These are phyloP conservation scores for Tricladium varicosporioides DNA, from an alignment of 2,329 filamentous ascomycete species.

Conservation along the genomic window DNA sequence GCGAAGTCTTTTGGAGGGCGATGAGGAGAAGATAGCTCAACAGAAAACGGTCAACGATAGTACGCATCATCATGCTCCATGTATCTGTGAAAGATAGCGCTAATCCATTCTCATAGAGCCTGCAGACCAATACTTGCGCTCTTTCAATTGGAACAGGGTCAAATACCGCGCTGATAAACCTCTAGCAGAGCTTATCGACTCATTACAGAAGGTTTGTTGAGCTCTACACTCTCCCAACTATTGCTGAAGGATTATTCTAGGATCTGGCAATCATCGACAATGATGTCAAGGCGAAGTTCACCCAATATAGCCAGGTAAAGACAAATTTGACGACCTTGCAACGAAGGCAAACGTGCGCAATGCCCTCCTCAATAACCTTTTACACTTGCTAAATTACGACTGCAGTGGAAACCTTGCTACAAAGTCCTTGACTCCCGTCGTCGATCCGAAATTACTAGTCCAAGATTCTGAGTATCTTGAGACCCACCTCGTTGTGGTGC, in stretches of 20 bases:
- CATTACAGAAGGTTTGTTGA: constrained; percentile 72
- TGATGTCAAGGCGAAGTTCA: constrained; percentile 92
- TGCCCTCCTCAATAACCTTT: background rate
- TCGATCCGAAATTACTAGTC: constrained; percentile 76
- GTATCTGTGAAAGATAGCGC: background rate
- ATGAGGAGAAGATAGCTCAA: constrained; percentile 61
- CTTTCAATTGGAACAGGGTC: constrained; percentile 95
- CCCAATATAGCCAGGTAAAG: constrained; percentile 90
- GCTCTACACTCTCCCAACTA: background rate
- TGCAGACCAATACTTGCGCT: constrained; percentile 88
- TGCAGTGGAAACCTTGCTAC: constrained; percentile 85
- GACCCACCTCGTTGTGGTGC: constrained; percentile 90
- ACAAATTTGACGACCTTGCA: constrained; percentile 78
- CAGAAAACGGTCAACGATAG: constrained; percentile 79
- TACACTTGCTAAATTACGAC: background rate
- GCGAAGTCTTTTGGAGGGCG: constrained; percentile 32
- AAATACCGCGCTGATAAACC: constrained; percentile 94
- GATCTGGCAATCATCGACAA: constrained; percentile 91
- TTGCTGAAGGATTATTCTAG: constrained; percentile 41
- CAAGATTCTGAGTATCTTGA: constrained; percentile 95
- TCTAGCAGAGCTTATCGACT: constrained; percentile 81
- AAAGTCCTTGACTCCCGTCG: constrained; percentile 86
- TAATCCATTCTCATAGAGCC: constrained; percentile 60
- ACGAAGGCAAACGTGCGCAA: constrained; percentile 77
- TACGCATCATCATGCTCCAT: constrained; percentile 47